Conservation (phyloP, 495 filamentous ascomycete species). For the Penicillium fimorum region DNA sequence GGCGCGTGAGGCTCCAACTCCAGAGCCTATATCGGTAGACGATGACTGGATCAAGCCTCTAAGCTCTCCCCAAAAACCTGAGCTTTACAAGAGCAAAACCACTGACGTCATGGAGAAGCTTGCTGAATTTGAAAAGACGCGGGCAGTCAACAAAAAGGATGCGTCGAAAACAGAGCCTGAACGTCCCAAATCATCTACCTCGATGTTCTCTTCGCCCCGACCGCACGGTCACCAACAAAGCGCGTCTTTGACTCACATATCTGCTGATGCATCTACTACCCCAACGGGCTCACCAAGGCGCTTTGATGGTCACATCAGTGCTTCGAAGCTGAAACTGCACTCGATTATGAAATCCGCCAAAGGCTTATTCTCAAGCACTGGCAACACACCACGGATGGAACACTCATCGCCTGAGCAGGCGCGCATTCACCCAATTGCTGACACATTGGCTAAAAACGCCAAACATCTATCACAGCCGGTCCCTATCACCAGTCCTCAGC, state of each 20-base stretch:
- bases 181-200: conserved; percentile 47
- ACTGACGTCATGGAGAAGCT: conserved; percentile 60
- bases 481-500: conserved; percentile 31
- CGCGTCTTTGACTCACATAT: conserved; percentile 61
- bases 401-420: conserved; percentile 45
- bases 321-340: conserved; percentile 83
- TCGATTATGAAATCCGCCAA: conserved; percentile 85
- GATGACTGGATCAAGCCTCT: conserved; percentile 84
- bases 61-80: conserved; percentile 43
- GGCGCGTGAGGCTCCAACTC: conserved; percentile 22
- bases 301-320: conserved; percentile 78
- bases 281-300: conserved; percentile 70
- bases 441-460: conserved; percentile 11
- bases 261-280: conserved; percentile 53
- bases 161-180: conserved; percentile 19
- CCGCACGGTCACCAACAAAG: conserved; percentile 56
- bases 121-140: conserved; percentile 16
- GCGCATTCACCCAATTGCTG: conserved; percentile 21
- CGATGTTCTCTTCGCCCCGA: conserved; percentile 48
- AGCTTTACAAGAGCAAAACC: conserved; percentile 55
- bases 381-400: conserved; percentile 68
- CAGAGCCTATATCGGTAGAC: conserved; percentile 48
- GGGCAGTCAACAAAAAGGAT: conserved; percentile 14
- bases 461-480: conserved; percentile 21
- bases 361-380: conserved; percentile 77